phyloP scores from a whole-genome alignment of 805 yeast genomes.

The Wickerhamiella bombiphila region DNA sequence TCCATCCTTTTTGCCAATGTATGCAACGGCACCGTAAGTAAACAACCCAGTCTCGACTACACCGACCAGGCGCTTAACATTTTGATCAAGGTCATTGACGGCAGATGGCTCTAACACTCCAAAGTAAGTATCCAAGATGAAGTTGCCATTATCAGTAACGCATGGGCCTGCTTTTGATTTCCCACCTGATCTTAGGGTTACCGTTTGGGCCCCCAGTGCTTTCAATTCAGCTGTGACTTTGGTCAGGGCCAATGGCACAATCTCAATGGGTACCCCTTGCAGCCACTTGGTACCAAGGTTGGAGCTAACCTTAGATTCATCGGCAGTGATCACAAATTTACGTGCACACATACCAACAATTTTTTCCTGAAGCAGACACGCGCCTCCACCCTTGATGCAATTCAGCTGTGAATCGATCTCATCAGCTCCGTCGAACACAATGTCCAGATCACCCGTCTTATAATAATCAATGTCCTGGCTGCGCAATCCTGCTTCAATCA shows the following conservation, averaged over 20 bases:
- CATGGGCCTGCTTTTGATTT: slow-evolving; percentile 94
- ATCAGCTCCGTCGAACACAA: slow-evolving; percentile 98
- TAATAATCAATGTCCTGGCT: slow-evolving; percentile 74
- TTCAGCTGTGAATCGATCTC: slow-evolving; percentile 74
- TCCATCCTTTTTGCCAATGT: slow-evolving; percentile 81
- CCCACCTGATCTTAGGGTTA: slow-evolving; percentile 69
- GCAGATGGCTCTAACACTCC: slow-evolving; percentile 44
- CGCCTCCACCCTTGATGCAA: slow-evolving; percentile 97
- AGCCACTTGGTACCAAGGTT: slow-evolving; percentile 69
- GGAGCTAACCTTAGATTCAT: slow-evolving; percentile 67
- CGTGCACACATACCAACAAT: slow-evolving; percentile 71
- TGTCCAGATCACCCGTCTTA: slow-evolving; percentile 50
- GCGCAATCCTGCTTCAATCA: slow-evolving; percentile 61
- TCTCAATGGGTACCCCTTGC: slow-evolving; percentile 90
- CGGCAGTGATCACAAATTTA: slow-evolving; percentile 79
- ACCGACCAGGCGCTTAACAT: slow-evolving; percentile 68
- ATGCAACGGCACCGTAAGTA: slow-evolving; percentile 56
- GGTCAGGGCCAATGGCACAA: slow-evolving; percentile 76
- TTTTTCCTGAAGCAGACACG: slow-evolving; percentile 92
- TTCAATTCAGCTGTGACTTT: slow-evolving; percentile 54
- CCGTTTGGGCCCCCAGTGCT: slow-evolving; percentile 46
- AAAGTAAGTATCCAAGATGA: slow-evolving; percentile 84
- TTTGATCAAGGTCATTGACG: slow-evolving; percentile 39
- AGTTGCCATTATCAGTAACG: slow-evolving; percentile 89
- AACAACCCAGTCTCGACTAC: slow-evolving; percentile 95